Base-by-base conservation (phyloP, 345 rosid genomes). In the Rhodamnia rubescens region DNA sequence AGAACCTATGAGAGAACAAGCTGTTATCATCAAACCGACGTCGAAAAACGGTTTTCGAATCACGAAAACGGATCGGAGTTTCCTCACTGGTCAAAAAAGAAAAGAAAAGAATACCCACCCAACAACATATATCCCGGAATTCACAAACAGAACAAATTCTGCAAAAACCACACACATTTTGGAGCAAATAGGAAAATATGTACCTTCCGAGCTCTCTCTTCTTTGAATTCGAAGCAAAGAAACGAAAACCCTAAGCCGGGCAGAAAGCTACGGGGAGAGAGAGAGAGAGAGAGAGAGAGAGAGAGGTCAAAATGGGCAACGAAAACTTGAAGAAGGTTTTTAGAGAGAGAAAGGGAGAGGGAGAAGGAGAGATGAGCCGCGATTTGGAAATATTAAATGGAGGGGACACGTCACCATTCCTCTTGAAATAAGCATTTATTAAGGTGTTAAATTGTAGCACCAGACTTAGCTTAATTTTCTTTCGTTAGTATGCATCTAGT, bases 211-310 rank as follows among this genome's bases (percentile, higher is more conserved):
- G 89, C 86, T 87, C 56, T 84, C 49, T 18, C 86, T 84, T 87
- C 85, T n/a, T 40, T 88, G 89, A 86, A 88, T 91, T 86, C 32
- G 88, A 90, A 91, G 95, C 92, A 87, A 85, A 91, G 47, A 1
- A 69, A 32, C 26, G 91, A 88, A 87, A 90, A 90, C 80, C 93
- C 89, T 83, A 83, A 57, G 64, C 47, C n/a, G 54, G 57, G 10
- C 47, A 83, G 83, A 83, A 74, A 87, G 86, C 29, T 6, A 85
- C 64, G 52, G 83, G 86, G 36, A 58, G 18, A n/a, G 53, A 32
- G 57, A 54, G 6, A 44, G 75, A 74, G 44, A 84, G 82, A 53
- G 85, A 58, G 16, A 8, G 75, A 40, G 21, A 3, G n/a, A n/a
- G n/a, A n/a, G n/a, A n/a, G n/a, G 84, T 88, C 87, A 83, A 83